Percentiles rank a stretch among this genome's conserved stretches.
phyloP scores from a whole-genome alignment of 768 basidiomycete genomes.

The Lactifluus volemus region DNA sequence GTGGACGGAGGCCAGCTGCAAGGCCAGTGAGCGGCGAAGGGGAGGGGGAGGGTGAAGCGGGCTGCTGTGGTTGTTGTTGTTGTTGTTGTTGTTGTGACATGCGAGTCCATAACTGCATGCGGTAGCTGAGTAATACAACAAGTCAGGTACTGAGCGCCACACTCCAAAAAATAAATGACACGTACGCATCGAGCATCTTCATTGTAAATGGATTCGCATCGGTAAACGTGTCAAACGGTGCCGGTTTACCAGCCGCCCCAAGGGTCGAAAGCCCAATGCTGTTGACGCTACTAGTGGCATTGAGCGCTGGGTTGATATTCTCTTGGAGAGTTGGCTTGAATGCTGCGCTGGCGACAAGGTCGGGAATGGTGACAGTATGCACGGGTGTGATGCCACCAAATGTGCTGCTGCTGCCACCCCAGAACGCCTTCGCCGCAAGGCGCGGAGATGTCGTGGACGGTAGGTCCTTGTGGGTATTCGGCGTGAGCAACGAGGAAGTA shows the following conservation, averaged over 20 bases:
- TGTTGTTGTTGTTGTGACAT: constrained; percentile 62
- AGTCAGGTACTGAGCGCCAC: constrained; percentile 7
- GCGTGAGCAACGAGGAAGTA: constrained; percentile 34
- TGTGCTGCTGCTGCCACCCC: constrained; percentile 58
- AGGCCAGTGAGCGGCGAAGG: constrained; percentile 23
- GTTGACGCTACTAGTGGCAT: constrained; percentile 29
- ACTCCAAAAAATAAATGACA: constrained; percentile 18
- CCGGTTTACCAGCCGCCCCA: constrained; percentile 27
- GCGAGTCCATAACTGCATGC: constrained; percentile 90
- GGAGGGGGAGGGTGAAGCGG: constrained; percentile 33
- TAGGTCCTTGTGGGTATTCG: constrained; percentile 74
- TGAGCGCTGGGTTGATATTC: constrained; percentile 74
- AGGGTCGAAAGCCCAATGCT: constrained; percentile 28
- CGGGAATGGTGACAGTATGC: constrained; percentile 76
- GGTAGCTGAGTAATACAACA: constrained; percentile 35
- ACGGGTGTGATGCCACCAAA: constrained; percentile 71
- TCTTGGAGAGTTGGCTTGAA: constrained; percentile 42
- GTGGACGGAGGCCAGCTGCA: constrained; percentile 29
- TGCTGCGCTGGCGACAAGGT: constrained; percentile 27
- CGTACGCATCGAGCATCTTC: constrained; percentile 76
- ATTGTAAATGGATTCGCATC: constrained; percentile 80
- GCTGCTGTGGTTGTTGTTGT: constrained; percentile 32
- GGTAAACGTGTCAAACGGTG: constrained; percentile 67
- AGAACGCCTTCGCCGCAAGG: constrained; percentile 52
- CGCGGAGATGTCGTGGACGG: constrained; percentile 45